Base-by-base conservation (phyloP, 164 flowering plant species). In the Chimonanthus praecox region DNA sequence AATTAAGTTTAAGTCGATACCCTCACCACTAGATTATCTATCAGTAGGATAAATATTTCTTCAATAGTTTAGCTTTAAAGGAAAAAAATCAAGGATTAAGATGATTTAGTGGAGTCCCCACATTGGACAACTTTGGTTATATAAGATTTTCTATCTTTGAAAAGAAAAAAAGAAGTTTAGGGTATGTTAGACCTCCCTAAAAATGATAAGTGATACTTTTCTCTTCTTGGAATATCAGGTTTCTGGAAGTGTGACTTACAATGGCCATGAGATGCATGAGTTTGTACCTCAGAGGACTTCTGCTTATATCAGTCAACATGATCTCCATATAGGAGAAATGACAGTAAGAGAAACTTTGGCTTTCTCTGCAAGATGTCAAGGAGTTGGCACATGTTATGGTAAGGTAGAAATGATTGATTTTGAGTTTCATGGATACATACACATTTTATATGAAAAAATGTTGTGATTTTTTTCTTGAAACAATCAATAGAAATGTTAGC, bases 201-300 rank as follows among this genome's bases (percentile, higher is more conserved):
- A 3, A n/a, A 4, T 16, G 4, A 54, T 9, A 54, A 9, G 60
- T 13, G 60, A 0, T 16, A 16, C 47, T 71, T 18, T 3, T 13
- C 3, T 45, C 47, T 51, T 47, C 0, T 18, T 5, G 60, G 21
- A 33, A 48, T 7, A 47, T 58, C 71, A 87, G 92, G 77, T 78
- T 50, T 83, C 88, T 0, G 89, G 90, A 11, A 83, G 64, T 62
- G 85, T 89, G 7, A 89, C 85, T 68, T 89, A 87, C 76, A 89
- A 89, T 82, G 92, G 92, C 7, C 89, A 87, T 74, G 81, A 77
- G 33, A 72, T 87, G 84, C 43, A 87, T 62, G 92, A 89, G 75
- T 89, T 89, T 84, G 86, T 87, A 16, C 89, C 90, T 7, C 84
- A 87, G 73, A 81, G 88, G 74, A 84, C 89, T 3, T 79, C 89